phyloP scores from a whole-genome alignment of 768 basidiomycete genomes.

The Hypholoma sublateritium region DNA sequence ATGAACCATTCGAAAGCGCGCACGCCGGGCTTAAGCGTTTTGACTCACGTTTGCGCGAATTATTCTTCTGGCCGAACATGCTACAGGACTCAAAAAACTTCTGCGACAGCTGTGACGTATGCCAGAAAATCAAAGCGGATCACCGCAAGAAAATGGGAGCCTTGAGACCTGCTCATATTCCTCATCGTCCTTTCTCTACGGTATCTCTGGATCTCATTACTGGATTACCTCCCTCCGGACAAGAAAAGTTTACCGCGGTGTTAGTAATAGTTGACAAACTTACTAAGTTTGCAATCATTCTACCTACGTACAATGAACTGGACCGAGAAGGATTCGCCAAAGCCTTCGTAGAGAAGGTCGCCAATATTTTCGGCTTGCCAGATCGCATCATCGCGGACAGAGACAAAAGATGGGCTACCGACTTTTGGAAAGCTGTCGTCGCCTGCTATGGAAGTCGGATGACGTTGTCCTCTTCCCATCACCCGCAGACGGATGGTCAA shows the following conservation, averaged over 20 bases:
- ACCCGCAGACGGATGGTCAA: conserved; percentile 37
- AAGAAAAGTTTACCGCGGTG: conserved; percentile 14
- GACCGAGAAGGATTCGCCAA: conserved; percentile 22
- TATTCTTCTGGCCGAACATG: conserved; percentile 12
- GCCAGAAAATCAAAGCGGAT: conserved; percentile 25
- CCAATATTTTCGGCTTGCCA: conserved; percentile 21
- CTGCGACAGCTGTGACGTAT: conserved; percentile 18
- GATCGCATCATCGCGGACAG: conserved; percentile 17
- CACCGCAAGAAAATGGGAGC: conserved; percentile 13
- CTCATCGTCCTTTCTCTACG: conserved; percentile 17
- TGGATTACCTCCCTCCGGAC: conserved; percentile 19
- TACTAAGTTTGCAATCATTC: conserved; percentile 19
- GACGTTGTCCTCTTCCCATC: conserved; percentile 30
- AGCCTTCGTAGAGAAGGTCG: conserved; percentile 20
- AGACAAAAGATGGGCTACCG: conserved; percentile 19
- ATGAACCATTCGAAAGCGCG: conserved; percentile 14
- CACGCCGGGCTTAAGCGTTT: conserved; percentile 10
- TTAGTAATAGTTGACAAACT: conserved; percentile 24
- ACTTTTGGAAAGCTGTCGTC: conserved; percentile 27
- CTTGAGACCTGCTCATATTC: conserved; percentile 20
- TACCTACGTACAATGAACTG: conserved; percentile 17
- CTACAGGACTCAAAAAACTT: conserved; percentile 12
- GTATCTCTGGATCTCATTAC: conserved; percentile 23
- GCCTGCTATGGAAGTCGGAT: conserved; percentile 13
- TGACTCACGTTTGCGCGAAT: conserved; percentile 1